A percentile compares a stretch with the other conserved stretches of the same genome.
Evolutionary conservation across 2,329 filamentous ascomycete species (phyloP).

Genomic region (Drechmeria coniospora): DNA sequence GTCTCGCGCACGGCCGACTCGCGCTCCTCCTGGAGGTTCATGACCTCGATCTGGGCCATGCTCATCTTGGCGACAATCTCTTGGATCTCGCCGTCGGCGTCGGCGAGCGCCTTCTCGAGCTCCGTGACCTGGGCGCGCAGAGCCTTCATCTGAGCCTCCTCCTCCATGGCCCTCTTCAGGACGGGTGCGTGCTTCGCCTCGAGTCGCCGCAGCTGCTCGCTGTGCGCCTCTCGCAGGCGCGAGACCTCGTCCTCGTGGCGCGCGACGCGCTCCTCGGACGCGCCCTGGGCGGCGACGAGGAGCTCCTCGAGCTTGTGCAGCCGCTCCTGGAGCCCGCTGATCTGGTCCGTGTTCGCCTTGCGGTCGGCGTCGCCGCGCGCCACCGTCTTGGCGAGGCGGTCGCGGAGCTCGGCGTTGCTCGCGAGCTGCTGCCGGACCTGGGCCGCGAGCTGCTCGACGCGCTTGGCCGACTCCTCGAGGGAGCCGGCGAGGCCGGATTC

Average conservation of each 20-base stretch:
- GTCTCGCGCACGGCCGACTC: slow-evolving; percentile 63
- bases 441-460: slow-evolving; percentile 63
- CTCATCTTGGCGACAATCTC: slow-evolving; percentile 71
- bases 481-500: slow-evolving; percentile 54
- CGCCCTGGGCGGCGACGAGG: slow-evolving; percentile 66
- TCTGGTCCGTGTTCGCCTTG: slow-evolving; percentile 62
- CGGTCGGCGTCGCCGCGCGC: slow-evolving; percentile 73
- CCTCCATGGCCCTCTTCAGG: slow-evolving; percentile 50
- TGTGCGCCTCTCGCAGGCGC: slow-evolving; percentile 61
- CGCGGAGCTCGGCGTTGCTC: slow-evolving; percentile 60
- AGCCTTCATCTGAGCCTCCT: slow-evolving; percentile 58
- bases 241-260: slow-evolving; percentile 78
- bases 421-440: slow-evolving; percentile 70
- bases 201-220: slow-evolving; percentile 62
- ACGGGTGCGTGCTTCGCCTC: slow-evolving; percentile 30
- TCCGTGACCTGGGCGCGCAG: slow-evolving; percentile 69
- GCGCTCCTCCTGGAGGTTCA: slow-evolving; percentile 59
- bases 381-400: slow-evolving; percentile 65
- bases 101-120: slow-evolving; percentile 55
- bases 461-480: slow-evolving; percentile 55
- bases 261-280: slow-evolving; percentile 69
- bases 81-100: slow-evolving; percentile 60
- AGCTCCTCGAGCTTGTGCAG: slow-evolving; percentile 74
- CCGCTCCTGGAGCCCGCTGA: slow-evolving; percentile 67
- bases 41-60: slow-evolving; percentile 66